phyloP scores from a whole-genome alignment of 2,329 filamentous ascomycete species.

The Colletotrichum lentis region DNA sequence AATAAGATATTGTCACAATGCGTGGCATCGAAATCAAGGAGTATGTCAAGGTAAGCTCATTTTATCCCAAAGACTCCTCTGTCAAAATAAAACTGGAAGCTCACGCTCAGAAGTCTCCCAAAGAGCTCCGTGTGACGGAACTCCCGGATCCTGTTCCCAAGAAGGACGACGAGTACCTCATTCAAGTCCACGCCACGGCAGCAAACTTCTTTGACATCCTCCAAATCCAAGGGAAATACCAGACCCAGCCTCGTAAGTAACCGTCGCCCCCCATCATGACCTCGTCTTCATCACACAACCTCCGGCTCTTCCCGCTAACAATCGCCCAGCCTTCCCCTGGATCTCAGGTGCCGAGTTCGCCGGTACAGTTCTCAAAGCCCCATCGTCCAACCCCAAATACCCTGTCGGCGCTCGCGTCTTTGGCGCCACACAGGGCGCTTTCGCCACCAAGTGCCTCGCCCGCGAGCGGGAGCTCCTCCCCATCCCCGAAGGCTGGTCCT shows the following conservation, averaged over 20 bases:
- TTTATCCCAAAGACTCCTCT: conserved; percentile 4
- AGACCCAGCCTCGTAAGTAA: conserved; percentile 76
- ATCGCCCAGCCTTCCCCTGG: conserved; percentile 75
- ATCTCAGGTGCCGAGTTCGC: conserved; percentile 87
- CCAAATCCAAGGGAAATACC: conserved; percentile 95
- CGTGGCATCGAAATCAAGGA: conserved; percentile 76
- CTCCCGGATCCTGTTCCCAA: conserved; percentile 78
- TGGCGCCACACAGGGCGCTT: conserved; percentile 85
- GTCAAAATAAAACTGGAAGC: not conserved
- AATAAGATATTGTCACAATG: conserved; percentile 60
- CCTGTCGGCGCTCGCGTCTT: conserved; percentile 85
- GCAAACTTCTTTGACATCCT: conserved; percentile 98
- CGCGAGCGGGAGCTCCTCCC: conserved; percentile 73
- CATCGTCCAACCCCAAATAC: conserved; percentile 67
- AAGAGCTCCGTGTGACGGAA: conserved; percentile 77
- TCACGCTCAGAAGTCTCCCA: conserved; percentile 66
- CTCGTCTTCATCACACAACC: not conserved
- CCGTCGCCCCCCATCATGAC: not conserved
- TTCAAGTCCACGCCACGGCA: conserved; percentile 84
- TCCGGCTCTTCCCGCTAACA: not conserved
- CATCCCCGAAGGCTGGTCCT: conserved; percentile 83
- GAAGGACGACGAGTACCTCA: conserved; percentile 79
- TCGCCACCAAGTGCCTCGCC: conserved; percentile 77
- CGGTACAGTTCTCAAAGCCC: conserved; percentile 75
- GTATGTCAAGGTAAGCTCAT: conserved; percentile 72